These are phyloP conservation scores for Colletotrichum tanaceti DNA, from an alignment of 2,329 filamentous ascomycete genomes.

Conservation along the genomic window DNA sequence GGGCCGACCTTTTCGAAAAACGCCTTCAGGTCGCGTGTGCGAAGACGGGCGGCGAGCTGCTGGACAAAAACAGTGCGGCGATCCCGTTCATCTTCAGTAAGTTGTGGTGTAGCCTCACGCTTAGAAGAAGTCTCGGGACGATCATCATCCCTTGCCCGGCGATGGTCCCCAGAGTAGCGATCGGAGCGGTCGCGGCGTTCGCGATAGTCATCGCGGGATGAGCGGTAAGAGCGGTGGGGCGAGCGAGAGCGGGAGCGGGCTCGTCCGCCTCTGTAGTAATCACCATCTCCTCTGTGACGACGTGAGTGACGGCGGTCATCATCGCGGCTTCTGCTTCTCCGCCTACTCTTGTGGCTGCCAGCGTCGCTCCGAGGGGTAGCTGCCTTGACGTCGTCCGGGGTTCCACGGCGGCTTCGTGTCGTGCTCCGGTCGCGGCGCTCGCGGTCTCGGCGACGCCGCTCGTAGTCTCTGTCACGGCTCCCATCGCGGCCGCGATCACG, in stretches of 20 bases:
- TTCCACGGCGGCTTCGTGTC: slow-evolving; percentile 57
- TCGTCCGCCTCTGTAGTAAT: slow-evolving; percentile 70
- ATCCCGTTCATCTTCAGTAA: slow-evolving; percentile 96
- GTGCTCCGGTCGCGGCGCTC: slow-evolving; percentile 69
- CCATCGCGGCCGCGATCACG: slow-evolving; percentile 65
- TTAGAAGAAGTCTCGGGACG: slow-evolving; percentile 51
- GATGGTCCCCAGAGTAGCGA: slow-evolving; percentile 52
- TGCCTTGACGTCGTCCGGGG: slow-evolving; percentile 68
- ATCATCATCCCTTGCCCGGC: slow-evolving; percentile 66
- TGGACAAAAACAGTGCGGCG: slow-evolving; percentile 98
- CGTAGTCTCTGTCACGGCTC: slow-evolving; percentile 58
- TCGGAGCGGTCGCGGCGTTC: slow-evolving; percentile 64
- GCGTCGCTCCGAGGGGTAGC: slow-evolving; percentile 79
- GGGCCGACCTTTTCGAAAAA: slow-evolving; percentile 97
- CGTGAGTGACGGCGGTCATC: slow-evolving; percentile 79
- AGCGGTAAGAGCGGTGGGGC: slow-evolving; percentile 69
- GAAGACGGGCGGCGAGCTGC: slow-evolving; percentile 92
- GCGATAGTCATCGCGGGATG: slow-evolving; percentile 64
- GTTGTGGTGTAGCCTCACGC: slow-evolving; percentile 73
- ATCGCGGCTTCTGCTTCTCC: slow-evolving; percentile 82
- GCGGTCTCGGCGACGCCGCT: slow-evolving; percentile 61
- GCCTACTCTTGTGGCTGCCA: slow-evolving; percentile 84
- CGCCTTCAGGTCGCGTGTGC: slow-evolving; percentile 89
- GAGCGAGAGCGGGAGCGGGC: slow-evolving; percentile 76
- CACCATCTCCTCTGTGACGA: slow-evolving; percentile 75